phyloP scores from a whole-genome alignment of 805 yeast species.

The Metschnikowia amazonensis region DNA sequence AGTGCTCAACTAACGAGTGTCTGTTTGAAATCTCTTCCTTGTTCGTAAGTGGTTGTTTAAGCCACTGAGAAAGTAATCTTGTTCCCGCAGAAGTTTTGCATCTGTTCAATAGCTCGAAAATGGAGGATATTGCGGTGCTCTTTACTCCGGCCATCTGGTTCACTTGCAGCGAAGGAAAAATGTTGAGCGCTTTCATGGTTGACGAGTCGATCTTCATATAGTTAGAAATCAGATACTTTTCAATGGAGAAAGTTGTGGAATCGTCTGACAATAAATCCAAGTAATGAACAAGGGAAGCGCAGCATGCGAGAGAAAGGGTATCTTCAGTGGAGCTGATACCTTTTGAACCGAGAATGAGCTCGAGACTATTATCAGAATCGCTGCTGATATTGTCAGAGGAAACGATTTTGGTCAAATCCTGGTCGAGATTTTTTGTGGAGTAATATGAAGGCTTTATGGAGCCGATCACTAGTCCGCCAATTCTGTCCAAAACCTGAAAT shows the following conservation, averaged over 20 bases:
- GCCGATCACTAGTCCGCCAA: slow-evolving; percentile 73
- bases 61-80: slow-evolving; percentile 85
- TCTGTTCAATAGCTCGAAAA: slow-evolving; percentile 80
- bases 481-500: slow-evolving; percentile 60
- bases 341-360: slow-evolving; percentile 50
- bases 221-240: slow-evolving; percentile 66
- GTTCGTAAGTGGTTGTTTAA: slow-evolving; percentile 88
- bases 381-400: slow-evolving; percentile 27
- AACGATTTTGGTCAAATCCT: slow-evolving; percentile 71
- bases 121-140: slow-evolving; percentile 39
- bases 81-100: slow-evolving; percentile 91
- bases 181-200: slow-evolving; percentile 81
- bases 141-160: slow-evolving; percentile 17
- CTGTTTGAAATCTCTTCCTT: slow-evolving; percentile 56
- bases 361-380: slow-evolving; percentile 29
- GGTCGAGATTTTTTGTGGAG: slow-evolving; percentile 64
- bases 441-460: slow-evolving; percentile 56
- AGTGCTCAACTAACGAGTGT: slow-evolving; percentile 67
- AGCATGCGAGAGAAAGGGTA: slow-evolving; percentile 54
- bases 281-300: slow-evolving; percentile 67
- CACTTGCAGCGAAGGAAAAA: slow-evolving; percentile 54
- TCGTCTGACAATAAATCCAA: slow-evolving; percentile 60
- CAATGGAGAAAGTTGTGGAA: slow-evolving; percentile 54
- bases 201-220: slow-evolving; percentile 90
- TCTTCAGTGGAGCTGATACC: slow-evolving; percentile 46